phyloP scores from a whole-genome alignment of 306 rosid genomes.

The Fagus sylvatica region DNA sequence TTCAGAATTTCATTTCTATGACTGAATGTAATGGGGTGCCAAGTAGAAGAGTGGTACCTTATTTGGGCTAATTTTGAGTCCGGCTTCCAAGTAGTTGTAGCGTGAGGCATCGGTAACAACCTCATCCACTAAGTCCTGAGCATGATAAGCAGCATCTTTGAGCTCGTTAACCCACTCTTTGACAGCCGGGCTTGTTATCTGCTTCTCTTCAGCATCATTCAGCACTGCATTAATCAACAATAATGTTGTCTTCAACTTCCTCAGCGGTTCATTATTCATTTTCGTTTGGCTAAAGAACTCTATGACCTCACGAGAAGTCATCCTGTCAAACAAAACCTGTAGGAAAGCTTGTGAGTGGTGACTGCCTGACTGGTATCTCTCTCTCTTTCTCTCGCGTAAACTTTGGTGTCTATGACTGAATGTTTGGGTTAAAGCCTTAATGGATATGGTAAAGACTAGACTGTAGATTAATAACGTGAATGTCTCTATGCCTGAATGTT shows the following conservation, averaged over 20 bases:
- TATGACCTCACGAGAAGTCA: constrained; percentile 22
- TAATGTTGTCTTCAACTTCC: constrained; percentile 2
- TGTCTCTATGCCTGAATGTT: too few relatives aligned
- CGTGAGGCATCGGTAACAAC: background rate
- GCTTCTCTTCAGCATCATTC: constrained; percentile 41
- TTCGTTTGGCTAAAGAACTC: constrained; percentile 14
- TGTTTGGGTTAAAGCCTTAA: too few relatives aligned
- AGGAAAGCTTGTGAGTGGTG: constrained; percentile 11
- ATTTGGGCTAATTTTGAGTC: background rate
- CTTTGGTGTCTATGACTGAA: too few relatives aligned
- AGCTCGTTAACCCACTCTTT: constrained; percentile 33
- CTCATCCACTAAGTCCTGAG: constrained; percentile 39
- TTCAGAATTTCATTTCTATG: too few relatives aligned
- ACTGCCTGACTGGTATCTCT: too few relatives aligned
- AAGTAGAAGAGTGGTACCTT: constrained; percentile 7
- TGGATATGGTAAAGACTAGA: too few relatives aligned
- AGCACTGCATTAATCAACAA: constrained; percentile 16
- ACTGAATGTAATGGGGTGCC: background rate
- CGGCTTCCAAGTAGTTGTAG: background rate
- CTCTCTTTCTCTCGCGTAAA: too few relatives aligned
- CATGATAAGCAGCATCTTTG: constrained; percentile 13
- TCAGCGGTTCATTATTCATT: background rate
- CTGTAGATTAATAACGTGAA: too few relatives aligned
- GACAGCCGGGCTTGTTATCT: constrained; percentile 9
- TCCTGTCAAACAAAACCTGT: constrained; percentile 9